Evolutionary conservation across 371 early-diverging fungal species (phyloP), one percentile per base, ranked within the genome.

Genomic region (Cokeromyces recurvatus): DNA sequence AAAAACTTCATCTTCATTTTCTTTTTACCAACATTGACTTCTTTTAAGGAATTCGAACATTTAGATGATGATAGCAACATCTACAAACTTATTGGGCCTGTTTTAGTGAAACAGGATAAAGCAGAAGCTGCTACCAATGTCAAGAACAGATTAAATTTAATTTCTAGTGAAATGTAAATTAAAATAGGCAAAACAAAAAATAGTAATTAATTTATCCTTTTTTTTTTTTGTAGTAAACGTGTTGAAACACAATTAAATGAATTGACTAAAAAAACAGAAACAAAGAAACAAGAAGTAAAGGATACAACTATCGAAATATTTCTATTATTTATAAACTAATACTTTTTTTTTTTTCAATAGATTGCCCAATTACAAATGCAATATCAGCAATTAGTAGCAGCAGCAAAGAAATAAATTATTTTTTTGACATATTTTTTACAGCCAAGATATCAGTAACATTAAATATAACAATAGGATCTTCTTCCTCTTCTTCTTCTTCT

Each of bases 51-150:
- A 78, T 93, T 97, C 62, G 76, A 84, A 46, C 58, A 78, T 34
- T 60, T 97, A 44, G 82, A 87, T 39, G 84, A 81, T 38, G 89
- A 87, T 34, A 78, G 92, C 37, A 85, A 82, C 46, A 85, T 97
- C 23, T 97, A 86, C 78, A 97, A 97, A 63, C 72, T 96, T 48
- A 87, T 94, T 51, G 98, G 96, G 0, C 95, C 98, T 25, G 95
- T 95, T 16, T 77, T 97, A 17, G 90, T 95, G 12, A 92, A 89
- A 71, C 95, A 97, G 66, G 95, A 95, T 10, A 79, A 74, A 48
- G 53, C 66, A 2, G 98, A 97, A 66, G 95, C 98, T 20, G 66
- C 56, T 14, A 63, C 81, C 22, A 95, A 95, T 53, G 95, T 97
- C 19, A 83, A 86, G 58, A 95, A 95, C 77, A 89, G 98, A 48